Base-by-base conservation (phyloP, 1,139 yeast genomes). In the Kodamaea sp. region DNA sequence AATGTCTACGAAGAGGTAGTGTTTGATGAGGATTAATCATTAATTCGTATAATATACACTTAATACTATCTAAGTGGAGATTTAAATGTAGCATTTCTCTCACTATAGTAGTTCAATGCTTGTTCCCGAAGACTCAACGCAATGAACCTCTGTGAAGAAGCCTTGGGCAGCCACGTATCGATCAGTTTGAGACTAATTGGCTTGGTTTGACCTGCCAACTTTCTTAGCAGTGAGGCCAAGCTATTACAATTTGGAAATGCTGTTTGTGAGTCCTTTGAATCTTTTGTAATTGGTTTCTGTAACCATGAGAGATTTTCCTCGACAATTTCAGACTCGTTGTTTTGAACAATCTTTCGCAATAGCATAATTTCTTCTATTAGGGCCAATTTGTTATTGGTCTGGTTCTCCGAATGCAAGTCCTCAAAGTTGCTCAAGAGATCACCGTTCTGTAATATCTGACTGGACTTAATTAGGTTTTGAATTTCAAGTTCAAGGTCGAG, bases 321-420 rank as follows among this genome's bases (percentile, higher is more conserved):
- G 7, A 24, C 28, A 4, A 9, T 14, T 11, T 22, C 15, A 2
- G 31, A 22, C 5, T 23, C 31, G 26, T 31, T 37, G 9, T 24
- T 25, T 15, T 38, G 29, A 11, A 55, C 55, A 39, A 63, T 42
- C 14, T 50, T 53, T 29, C 72, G 51, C 24, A 73, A 50, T 16
- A 61, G 47, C 1, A 56, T 46, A 11, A 71, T 61, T 45, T 70
- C 75, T 34, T 61, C 69, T 4, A 70, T 42, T 20, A 70, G 45
- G 2, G 59, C 52, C 32, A 63, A 37, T 28, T 59, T 61, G 7
- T 55, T 57, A 11, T 56, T 53, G 32, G 51, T 53, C 28, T 59
- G 58, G 32, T 61, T 63, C 38, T 71, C 76, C 5, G 61, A 61
- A 22, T 55, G 43, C 4, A 68, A 35, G 32, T 47, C 46, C 4